Conservation (phyloP, 1,284 basidiomycete species). For the Moesziomyces sp. region DNA sequence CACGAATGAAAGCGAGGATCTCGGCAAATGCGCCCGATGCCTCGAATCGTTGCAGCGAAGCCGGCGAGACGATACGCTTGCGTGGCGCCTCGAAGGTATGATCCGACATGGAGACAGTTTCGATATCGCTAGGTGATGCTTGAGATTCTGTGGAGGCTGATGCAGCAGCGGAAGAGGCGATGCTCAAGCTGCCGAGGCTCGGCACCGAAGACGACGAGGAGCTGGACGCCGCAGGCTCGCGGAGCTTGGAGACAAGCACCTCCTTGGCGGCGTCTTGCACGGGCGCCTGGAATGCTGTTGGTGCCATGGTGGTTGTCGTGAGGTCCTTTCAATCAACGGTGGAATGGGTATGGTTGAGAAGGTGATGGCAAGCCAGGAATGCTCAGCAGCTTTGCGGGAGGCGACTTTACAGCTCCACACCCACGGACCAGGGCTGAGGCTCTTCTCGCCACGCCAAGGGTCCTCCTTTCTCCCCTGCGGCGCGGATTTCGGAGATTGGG, state of each 20-base stretch:
- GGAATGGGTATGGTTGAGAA: not conserved
- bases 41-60: constrained; percentile 86
- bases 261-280: constrained; percentile 32
- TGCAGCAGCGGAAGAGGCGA: constrained; percentile 4
- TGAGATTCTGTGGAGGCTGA: constrained; percentile 1
- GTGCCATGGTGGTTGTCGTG: constrained; percentile 3
- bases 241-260: constrained; percentile 32
- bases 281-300: constrained; percentile 6
- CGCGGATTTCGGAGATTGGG: not conserved
- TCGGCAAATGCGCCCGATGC: constrained; percentile 77
- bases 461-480: too few species aligned
- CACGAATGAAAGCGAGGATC: constrained; percentile 79
- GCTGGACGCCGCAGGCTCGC: constrained; percentile 4
- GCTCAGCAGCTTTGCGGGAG: too few species aligned
- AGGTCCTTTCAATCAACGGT: too few species aligned
- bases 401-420: too few species aligned
- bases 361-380: too few species aligned
- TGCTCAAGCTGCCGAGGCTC: not conserved
- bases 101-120: constrained; percentile 9
- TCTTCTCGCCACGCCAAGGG: too few species aligned
- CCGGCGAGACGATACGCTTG: constrained; percentile 83
- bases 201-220: constrained; percentile 2
- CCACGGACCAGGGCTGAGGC: too few species aligned
- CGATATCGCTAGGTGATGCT: constrained; percentile 18
- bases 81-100: constrained; percentile 62